Evolutionary conservation across 2,329 filamentous ascomycete genomes (phyloP).

Genomic region (Arthrobotrys sphaeroides): DNA sequence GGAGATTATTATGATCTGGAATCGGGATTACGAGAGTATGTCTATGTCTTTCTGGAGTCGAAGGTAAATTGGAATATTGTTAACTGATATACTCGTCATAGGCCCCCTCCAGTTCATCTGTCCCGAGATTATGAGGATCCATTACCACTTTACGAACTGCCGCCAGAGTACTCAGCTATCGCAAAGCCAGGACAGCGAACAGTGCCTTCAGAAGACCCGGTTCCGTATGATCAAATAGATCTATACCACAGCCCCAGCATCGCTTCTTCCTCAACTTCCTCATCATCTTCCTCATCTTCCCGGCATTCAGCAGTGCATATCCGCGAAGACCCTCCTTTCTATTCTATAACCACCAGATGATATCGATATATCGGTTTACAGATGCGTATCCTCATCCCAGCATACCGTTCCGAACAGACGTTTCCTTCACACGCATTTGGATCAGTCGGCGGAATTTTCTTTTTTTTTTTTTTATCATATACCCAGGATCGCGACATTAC

Average conservation of each 20-base stretch:
- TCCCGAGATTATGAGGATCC: slow-evolving; percentile 44
- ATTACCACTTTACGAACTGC: slow-evolving; percentile 44
- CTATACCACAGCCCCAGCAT: slow-evolving; percentile 26
- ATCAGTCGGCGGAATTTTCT: background rate
- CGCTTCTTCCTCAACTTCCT: slow-evolving; percentile 45
- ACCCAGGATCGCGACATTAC: slow-evolving; percentile 18
- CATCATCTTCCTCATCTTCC: slow-evolving; percentile 26
- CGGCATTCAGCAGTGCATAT: slow-evolving; percentile 9
- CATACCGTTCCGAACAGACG: background rate
- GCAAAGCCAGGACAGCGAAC: slow-evolving; percentile 40
- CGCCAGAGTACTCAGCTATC: slow-evolving; percentile 49
- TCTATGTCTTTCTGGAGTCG: background rate
- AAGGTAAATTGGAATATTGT: background rate
- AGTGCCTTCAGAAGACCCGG: slow-evolving; percentile 32
- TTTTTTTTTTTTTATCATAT: slow-evolving; percentile 11
- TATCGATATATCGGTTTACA: background rate
- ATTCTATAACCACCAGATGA: slow-evolving; percentile 35
- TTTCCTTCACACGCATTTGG: background rate
- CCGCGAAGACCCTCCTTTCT: slow-evolving; percentile 46
- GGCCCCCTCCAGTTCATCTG: slow-evolving; percentile 46
- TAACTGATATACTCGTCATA: slow-evolving; percentile 8
- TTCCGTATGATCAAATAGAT: slow-evolving; percentile 44
- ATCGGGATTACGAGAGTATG: slow-evolving; percentile 49
- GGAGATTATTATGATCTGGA: slow-evolving; percentile 45
- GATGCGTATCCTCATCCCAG: background rate